Base-by-base conservation (phyloP, 371 early-diverging fungal genomes). In the Rhizopus microsporus region DNA sequence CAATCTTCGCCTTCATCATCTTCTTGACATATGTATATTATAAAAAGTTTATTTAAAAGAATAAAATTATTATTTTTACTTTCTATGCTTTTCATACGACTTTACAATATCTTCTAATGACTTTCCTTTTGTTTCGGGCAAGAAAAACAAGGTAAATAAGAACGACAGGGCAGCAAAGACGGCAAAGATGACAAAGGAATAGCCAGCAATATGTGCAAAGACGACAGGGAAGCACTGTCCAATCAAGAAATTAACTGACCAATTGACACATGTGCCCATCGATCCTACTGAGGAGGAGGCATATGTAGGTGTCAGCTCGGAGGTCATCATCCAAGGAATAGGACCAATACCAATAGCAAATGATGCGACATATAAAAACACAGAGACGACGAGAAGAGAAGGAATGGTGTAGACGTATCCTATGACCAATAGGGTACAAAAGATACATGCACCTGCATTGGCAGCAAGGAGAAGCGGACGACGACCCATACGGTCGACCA, bases 321-420 rank as follows among this genome's bases (percentile, higher is more conserved):
- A 81, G 3, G 85, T 83, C 33, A 90, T 63, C 60, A 90, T 70
- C 90, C 93, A 93, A 7, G 93, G 90, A 51, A 94, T 89, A 0
- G 88, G 87, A 4, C 94, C 93, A 5, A 95, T 61, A 4, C 93
- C 97, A 35, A 95, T 71, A 35, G 90, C 91, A 76, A 92, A 97
- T 42, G 84, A 78, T 12, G 84, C 79, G n/a, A 91, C 86, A 74
- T 91, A 93, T n/a, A 88, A 54, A 64, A 89, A 85, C 32, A 92
- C 80, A 39, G 87, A 78, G 2, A 83, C 77, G 15, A 83, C 81
- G 7, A 90, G 81, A 35, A 90, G 60, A 16, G 70, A 54, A 6
- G 75, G 72, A 29, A 83, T 56, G 9, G 70, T 62, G 47, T 58
- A 75, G 33, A 78, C 76, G 0, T 83, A 78, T 5, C 71, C 85